phyloP scores from a whole-genome alignment of 2,329 filamentous ascomycete genomes.

The Penicillium sp. region DNA sequence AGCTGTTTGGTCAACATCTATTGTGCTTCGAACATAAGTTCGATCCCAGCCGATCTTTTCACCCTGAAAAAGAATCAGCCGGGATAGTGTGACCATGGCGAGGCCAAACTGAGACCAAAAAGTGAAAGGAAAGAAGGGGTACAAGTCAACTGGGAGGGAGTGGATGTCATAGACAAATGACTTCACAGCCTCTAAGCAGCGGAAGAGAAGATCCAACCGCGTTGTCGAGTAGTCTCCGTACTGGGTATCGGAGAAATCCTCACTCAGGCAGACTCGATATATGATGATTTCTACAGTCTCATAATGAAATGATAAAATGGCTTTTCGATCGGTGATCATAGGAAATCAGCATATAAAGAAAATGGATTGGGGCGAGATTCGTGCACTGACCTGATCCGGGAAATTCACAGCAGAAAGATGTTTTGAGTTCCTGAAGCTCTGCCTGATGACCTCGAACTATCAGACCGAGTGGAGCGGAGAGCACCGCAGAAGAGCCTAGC shows the following conservation, averaged over 20 bases:
- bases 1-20: constrained; percentile 22
- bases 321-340: constrained; percentile 4
- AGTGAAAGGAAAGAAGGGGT: constrained; percentile 50
- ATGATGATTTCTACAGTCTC: constrained; percentile 28
- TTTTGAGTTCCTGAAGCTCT: constrained; percentile 34
- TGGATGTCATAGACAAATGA: constrained; percentile 54
- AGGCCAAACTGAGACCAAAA: constrained; percentile 51
- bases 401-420: constrained; percentile 2
- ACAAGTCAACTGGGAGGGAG: constrained; percentile 44
- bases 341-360: neutral
- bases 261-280: constrained; percentile 24
- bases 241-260: constrained; percentile 42
- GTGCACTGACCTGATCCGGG: constrained; percentile 15
- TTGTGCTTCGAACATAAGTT: constrained; percentile 17
- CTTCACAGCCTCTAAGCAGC: constrained; percentile 49
- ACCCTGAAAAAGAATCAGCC: constrained; percentile 22
- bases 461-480: constrained; percentile 20
- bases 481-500: constrained; percentile 9
- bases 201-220: constrained; percentile 53
- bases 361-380: no score
- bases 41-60: constrained; percentile 27
- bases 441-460: constrained; percentile 48
- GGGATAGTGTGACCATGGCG: constrained; percentile 31
- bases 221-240: constrained; percentile 39
- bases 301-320: constrained; percentile 26